Conservation (phyloP, 169 alveolate species). For the Cryptosporidium ubiquitum region DNA sequence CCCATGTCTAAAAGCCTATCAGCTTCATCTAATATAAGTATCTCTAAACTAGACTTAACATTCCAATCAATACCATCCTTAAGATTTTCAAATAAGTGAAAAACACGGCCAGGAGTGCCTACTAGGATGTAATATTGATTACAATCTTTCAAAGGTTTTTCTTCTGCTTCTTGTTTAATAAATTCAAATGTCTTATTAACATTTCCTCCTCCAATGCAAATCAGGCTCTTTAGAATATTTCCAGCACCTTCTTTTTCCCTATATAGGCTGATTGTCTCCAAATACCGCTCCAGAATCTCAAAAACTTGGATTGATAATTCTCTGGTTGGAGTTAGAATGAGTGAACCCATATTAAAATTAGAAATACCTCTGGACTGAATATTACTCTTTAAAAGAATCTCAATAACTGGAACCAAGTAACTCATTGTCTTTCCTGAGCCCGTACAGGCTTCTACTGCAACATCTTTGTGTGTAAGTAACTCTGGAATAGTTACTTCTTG, state of each 20-base stretch:
- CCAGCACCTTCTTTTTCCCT: background rate
- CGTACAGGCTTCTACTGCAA: conserved; percentile 91
- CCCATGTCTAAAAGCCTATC: conserved; percentile 93
- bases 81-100: conserved; percentile 80
- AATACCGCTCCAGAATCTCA: conserved; percentile 80
- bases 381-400: conserved; percentile 76
- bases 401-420: conserved; percentile 85
- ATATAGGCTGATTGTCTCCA: conserved; percentile 27
- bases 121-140: conserved; percentile 84
- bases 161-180: conserved; percentile 74
- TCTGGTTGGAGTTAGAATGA: conserved; percentile 92
- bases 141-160: conserved; percentile 10
- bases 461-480: conserved; percentile 87
- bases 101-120: conserved; percentile 92
- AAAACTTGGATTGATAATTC: conserved; percentile 90
- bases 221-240: conserved; percentile 6
- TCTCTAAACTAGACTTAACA: conserved; percentile 57
- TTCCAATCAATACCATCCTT: conserved; percentile 76
- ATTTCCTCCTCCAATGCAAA: conserved; percentile 74
- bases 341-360: conserved; percentile 82
- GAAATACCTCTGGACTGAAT: conserved; percentile 46
- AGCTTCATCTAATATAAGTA: conserved; percentile 92
- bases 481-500: conserved; percentile 80
- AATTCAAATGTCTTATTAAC: conserved; percentile 77
- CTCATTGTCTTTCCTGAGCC: conserved; percentile 93